phyloP scores from a whole-genome alignment of 352 stramenopile species.

The Thalassiosira livingstoniorum region DNA sequence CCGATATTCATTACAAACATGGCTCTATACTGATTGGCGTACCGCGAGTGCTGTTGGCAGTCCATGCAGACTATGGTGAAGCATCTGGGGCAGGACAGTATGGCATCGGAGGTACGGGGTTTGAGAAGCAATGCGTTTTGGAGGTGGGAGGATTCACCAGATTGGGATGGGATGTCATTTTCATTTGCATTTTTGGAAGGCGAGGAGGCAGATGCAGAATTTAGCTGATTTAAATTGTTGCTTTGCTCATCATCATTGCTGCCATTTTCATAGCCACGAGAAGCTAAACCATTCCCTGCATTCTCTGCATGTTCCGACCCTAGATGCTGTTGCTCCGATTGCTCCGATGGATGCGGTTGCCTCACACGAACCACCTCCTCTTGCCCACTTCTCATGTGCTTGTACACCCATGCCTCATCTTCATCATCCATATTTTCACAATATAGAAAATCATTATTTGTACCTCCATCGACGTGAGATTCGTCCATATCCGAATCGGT shows the following conservation, averaged over 20 bases:
- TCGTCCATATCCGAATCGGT: conserved; percentile 30
- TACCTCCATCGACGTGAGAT: too few relatives aligned
- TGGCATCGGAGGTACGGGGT: conserved; percentile 69
- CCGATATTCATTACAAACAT: conserved; percentile 87
- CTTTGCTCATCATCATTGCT: conserved; percentile 22
- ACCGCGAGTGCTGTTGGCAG: conserved; percentile 83
- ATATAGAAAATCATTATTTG: too few relatives aligned
- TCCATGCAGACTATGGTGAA: conserved; percentile 87
- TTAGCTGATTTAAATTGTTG: conserved; percentile 2
- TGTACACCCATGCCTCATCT: conserved; percentile 85
- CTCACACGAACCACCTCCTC: conserved; percentile 57
- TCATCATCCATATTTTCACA: conserved; percentile 77
- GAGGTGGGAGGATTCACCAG: conserved; percentile 3
- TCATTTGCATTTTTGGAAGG: background rate
- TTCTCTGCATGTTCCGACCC: background rate
- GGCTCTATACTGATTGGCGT: conserved; percentile 83
- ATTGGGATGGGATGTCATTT: too few relatives aligned
- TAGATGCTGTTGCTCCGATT: background rate
- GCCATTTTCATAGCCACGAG: background rate
- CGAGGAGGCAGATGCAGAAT: background rate
- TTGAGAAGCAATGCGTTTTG: conserved; percentile 58
- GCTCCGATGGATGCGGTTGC: background rate
- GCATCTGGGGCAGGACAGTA: conserved; percentile 83
- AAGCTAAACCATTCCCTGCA: background rate
- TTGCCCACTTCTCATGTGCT: conserved; percentile 73